phyloP scores from a whole-genome alignment of 345 rosid species.

The Linum usitatissimum region DNA sequence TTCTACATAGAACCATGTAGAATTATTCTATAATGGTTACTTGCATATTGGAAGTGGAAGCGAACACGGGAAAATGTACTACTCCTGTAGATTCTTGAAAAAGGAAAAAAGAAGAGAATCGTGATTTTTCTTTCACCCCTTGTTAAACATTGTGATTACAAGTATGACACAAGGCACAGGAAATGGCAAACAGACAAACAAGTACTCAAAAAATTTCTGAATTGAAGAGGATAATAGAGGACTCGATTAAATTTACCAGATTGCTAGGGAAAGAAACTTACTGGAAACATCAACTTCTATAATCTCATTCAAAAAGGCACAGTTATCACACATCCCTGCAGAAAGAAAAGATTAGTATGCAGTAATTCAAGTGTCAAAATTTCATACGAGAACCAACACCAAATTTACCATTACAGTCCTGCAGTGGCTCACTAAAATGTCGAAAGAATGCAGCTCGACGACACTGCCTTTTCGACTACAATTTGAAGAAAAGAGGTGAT shows the following conservation, averaged over 20 bases:
- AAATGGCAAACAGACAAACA: background rate
- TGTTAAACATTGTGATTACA: background rate
- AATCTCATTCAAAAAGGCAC: conserved; percentile 61
- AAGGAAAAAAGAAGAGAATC: background rate
- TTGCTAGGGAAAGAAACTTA: conserved; percentile 26
- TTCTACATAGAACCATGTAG: background rate
- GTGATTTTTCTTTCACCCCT: background rate
- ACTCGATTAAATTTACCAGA: background rate
- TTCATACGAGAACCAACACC: conserved; percentile 3
- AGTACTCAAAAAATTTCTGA: background rate
- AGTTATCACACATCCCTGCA: conserved; percentile 90
- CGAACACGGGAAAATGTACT: background rate
- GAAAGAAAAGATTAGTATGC: conserved; percentile 12
- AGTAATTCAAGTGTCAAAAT: conserved; percentile 5
- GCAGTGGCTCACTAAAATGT: conserved; percentile 84
- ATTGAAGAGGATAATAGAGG: background rate
- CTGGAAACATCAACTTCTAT: conserved; percentile 62
- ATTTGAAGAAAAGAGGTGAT: conserved; percentile 7
- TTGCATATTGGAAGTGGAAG: background rate
- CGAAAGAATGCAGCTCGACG: conserved; percentile 67
- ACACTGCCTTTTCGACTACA: conserved; percentile 73
- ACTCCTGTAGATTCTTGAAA: background rate
- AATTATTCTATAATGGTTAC: too few relatives aligned
- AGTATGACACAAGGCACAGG: background rate
- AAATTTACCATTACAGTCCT: conserved; percentile 73